Evolutionary conservation across 495 filamentous ascomycete genomes (phyloP).

Genomic region (Penicillium mononematosum): DNA sequence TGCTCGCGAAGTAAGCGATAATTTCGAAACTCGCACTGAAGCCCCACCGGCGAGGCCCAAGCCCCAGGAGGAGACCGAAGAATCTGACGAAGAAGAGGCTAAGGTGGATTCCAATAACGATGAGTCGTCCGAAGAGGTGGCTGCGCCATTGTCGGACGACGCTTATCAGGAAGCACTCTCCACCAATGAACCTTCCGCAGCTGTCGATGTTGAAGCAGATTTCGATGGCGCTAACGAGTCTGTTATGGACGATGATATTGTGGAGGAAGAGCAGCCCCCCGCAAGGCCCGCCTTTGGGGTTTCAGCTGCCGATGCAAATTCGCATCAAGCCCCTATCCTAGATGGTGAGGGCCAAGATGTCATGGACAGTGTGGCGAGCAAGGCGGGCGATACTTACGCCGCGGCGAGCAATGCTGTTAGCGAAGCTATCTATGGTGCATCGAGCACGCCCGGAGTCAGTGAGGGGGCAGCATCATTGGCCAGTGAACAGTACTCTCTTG

Average conservation of each 20-base stretch:
- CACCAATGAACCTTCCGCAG: background rate
- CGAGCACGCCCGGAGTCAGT: constrained; percentile 43
- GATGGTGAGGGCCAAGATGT: constrained; percentile 49
- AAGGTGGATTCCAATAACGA: constrained; percentile 5
- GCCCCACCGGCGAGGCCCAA: constrained; percentile 47
- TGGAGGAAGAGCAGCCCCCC: constrained; percentile 22
- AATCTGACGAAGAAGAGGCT: constrained; percentile 30
- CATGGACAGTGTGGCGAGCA: constrained; percentile 50
- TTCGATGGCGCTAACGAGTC: constrained; percentile 2
- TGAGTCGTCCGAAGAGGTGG: constrained; percentile 17
- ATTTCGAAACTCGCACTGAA: constrained; percentile 63
- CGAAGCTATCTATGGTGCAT: constrained; percentile 49
- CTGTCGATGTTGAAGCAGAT: background rate
- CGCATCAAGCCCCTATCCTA: constrained; percentile 36
- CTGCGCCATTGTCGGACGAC: background rate
- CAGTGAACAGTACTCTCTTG: constrained; percentile 55
- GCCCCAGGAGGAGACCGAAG: constrained; percentile 40
- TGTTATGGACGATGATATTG: constrained; percentile 25
- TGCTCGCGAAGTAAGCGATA: constrained; percentile 69
- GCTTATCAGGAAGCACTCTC: constrained; percentile 3
- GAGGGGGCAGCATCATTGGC: constrained; percentile 50
- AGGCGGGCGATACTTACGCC: constrained; percentile 49
- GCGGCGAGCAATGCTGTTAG: constrained; percentile 43
- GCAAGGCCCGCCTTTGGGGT: constrained; percentile 22
- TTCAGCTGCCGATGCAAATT: constrained; percentile 24